Percentiles rank a stretch among this genome's conserved stretches.
Conservation (phyloP, 164 flowering plant genomes). For the Houttuynia cordata region DNA sequence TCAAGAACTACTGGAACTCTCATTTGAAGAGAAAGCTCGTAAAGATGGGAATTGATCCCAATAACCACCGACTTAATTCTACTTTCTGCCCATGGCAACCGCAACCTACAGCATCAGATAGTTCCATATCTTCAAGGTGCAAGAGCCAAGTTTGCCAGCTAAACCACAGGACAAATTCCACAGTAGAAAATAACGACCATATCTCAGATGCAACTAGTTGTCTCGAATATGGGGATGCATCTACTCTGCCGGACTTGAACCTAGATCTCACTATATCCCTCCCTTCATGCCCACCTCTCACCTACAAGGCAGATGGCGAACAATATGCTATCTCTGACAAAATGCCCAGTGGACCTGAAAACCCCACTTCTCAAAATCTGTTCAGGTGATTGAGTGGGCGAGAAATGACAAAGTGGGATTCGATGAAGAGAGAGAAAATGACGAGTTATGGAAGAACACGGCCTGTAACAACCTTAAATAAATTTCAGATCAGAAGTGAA, state of each 20-base stretch:
- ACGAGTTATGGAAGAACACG: no score
- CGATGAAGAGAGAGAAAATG: no score
- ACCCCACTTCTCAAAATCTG: no score
- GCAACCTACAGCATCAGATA: neutral
- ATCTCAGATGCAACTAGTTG: neutral
- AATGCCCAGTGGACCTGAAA: no score
- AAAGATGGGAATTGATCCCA: slow-evolving; percentile 8
- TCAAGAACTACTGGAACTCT: slow-evolving; percentile 85
- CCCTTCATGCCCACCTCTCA: neutral
- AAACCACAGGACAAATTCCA: neutral
- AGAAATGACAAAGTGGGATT: no score
- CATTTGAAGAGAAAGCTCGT: slow-evolving; percentile 40
- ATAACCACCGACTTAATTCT: slow-evolving; percentile 1
- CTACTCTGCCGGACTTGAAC: neutral
- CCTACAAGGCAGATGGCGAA: no score
- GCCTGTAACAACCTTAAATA: no score
- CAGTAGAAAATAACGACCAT: neutral
- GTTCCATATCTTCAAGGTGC: neutral
- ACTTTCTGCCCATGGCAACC: neutral
- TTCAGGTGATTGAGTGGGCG: no score
- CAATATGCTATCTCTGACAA: no score
- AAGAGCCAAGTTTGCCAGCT: neutral
- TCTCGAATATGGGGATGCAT: neutral
- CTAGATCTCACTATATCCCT: neutral
- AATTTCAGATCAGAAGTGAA: no score